Conservation (phyloP, 208 protist genomes). For the Tritrichomonas musculus region DNA sequence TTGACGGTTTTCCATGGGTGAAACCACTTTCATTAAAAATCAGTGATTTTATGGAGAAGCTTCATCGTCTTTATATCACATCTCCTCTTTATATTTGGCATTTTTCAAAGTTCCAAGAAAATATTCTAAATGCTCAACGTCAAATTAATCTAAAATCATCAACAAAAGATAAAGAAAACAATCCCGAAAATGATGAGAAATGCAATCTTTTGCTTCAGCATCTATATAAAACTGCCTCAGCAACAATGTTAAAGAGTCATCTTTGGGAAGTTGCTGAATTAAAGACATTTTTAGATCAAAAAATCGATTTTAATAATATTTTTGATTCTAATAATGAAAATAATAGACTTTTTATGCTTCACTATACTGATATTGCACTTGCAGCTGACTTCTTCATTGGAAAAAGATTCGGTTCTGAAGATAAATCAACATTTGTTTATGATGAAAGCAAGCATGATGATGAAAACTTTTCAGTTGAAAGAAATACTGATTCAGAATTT, state of each 20-base stretch:
- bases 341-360: neutral
- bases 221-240: too few relatives aligned
- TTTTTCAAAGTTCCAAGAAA: neutral
- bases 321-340: neutral
- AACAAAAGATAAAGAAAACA: too few relatives aligned
- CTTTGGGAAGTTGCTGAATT: too few relatives aligned
- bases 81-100: neutral
- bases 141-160: too few relatives aligned
- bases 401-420: too few relatives aligned
- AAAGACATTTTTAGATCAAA: neutral
- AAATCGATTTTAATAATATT: neutral
- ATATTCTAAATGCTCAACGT: neutral
- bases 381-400: neutral
- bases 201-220: neutral
- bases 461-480: too few relatives aligned
- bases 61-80: neutral
- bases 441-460: too few relatives aligned
- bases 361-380: neutral
- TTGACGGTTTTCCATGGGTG: neutral
- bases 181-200: neutral
- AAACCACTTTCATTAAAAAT: neutral
- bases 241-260: too few relatives aligned
- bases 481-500: too few relatives aligned
- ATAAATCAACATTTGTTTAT: too few relatives aligned
- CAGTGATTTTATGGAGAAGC: neutral